Percentiles rank a stretch among this genome's conserved stretches.
Evolutionary conservation across 768 basidiomycete species (phyloP).

Genomic region (Boletus sp.): DNA sequence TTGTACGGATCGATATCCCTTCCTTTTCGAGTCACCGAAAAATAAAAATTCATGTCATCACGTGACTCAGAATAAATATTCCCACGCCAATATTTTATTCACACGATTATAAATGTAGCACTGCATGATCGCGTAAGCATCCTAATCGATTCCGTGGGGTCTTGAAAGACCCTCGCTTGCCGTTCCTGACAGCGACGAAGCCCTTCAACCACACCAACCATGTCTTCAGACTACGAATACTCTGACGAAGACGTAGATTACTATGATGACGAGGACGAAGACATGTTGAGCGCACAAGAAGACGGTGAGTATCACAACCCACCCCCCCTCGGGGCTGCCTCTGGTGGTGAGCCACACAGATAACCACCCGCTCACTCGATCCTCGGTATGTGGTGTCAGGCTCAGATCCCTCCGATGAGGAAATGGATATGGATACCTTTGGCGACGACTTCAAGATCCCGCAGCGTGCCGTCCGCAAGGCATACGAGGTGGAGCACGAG

Average conservation of each 20-base stretch:
- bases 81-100: slow-evolving; percentile 5
- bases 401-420: slow-evolving; percentile 50
- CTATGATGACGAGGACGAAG: slow-evolving; percentile 71
- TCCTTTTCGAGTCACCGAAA: slow-evolving; percentile 27
- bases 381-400: slow-evolving; percentile 23
- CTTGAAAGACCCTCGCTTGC: slow-evolving; percentile 14
- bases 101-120: slow-evolving; percentile 13
- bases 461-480: slow-evolving; percentile 55
- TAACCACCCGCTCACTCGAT: slow-evolving; percentile 19
- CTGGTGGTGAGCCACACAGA: slow-evolving; percentile 22
- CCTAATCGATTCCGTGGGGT: slow-evolving; percentile 26
- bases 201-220: slow-evolving; percentile 21
- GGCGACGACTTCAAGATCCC: slow-evolving; percentile 61
- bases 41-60: slow-evolving; percentile 4
- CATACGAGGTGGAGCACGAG: slow-evolving; percentile 85
- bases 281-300: slow-evolving; percentile 59
- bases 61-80: not conserved
- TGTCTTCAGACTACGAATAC: slow-evolving; percentile 68
- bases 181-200: slow-evolving; percentile 15
- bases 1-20: slow-evolving; percentile 22
- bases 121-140: slow-evolving; percentile 25
- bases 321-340: slow-evolving; percentile 7
- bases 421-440: slow-evolving; percentile 66
- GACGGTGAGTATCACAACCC: slow-evolving; percentile 38
- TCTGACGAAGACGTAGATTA: slow-evolving; percentile 66